A percentile compares a stretch with the other conserved stretches of the same genome.
Evolutionary conservation across 495 filamentous ascomycete genomes (phyloP).

Genomic region (Trichocladium uniseriatum): DNA sequence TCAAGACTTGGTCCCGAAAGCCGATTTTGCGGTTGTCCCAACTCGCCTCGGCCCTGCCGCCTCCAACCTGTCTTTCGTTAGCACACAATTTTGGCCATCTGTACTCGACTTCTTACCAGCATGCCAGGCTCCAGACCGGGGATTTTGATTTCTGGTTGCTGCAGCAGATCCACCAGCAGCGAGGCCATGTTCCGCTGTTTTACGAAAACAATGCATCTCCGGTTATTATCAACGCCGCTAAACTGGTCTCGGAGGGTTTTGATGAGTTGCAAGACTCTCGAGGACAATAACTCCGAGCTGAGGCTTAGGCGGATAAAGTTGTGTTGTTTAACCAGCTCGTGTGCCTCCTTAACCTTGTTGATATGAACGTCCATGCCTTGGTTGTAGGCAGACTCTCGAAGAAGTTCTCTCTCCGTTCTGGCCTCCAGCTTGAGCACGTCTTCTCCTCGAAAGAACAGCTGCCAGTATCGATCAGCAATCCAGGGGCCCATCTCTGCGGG

Average conservation of each 20-base stretch:
- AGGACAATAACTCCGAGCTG: constrained; percentile 45
- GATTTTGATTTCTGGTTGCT: constrained; percentile 41
- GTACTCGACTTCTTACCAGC: constrained; percentile 45
- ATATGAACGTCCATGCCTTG: constrained; percentile 42
- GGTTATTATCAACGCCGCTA: constrained; percentile 37
- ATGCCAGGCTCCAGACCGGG: constrained; percentile 54
- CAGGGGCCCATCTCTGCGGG: constrained; percentile 68
- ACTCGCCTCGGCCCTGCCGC: constrained; percentile 12
- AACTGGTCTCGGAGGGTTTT: constrained; percentile 51
- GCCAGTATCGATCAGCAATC: constrained; percentile 81
- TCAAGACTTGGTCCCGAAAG: constrained; percentile 65
- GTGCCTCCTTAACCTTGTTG: constrained; percentile 50
- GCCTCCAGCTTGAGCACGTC: constrained; percentile 54
- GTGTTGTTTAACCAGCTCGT: constrained; percentile 45
- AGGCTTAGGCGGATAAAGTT: constrained; percentile 36
- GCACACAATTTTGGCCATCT: background rate
- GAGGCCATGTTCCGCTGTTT: constrained; percentile 67
- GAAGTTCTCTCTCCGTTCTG: constrained; percentile 39
- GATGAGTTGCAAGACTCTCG: constrained; percentile 61
- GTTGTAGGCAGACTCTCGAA: constrained; percentile 24
- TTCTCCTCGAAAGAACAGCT: constrained; percentile 56
- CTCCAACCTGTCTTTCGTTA: constrained; percentile 19
- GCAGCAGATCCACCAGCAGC: constrained; percentile 57
- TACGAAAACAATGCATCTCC: constrained; percentile 85
- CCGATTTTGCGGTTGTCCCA: constrained; percentile 43